phyloP scores from a whole-genome alignment of 139 green algal species.

The Spirogloea muscicola region DNA sequence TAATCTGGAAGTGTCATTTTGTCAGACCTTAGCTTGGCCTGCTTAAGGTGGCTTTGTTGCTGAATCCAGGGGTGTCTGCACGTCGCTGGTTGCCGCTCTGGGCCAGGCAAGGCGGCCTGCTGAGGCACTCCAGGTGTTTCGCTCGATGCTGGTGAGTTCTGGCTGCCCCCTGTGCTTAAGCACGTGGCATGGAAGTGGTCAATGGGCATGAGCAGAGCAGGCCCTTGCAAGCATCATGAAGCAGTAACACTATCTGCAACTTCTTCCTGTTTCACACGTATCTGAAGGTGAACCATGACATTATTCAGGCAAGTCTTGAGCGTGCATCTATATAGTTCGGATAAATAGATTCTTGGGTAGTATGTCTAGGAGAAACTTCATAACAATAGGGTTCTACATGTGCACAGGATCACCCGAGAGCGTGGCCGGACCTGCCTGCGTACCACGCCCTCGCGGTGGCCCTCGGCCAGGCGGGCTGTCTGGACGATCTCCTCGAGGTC shows the following conservation, averaged over 20 bases:
- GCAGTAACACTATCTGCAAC: too few relatives aligned
- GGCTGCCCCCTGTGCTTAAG: neutral
- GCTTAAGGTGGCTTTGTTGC: too few relatives aligned
- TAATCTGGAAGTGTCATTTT: too few relatives aligned
- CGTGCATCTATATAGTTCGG: too few relatives aligned
- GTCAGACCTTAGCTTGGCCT: too few relatives aligned
- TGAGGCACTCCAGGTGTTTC: neutral
- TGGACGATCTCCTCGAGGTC: conserved; percentile 24
- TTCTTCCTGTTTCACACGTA: neutral
- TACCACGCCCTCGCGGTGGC: conserved; percentile 9
- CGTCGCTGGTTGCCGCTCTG: neutral
- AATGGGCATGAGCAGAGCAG: too few relatives aligned
- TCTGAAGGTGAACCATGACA: neutral
- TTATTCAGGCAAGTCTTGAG: neutral
- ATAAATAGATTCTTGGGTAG: too few relatives aligned
- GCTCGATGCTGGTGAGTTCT: neutral
- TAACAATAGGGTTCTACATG: too few relatives aligned
- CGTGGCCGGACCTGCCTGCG: conserved; percentile 20
- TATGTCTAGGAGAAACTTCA: too few relatives aligned
- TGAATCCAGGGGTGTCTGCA: conserved; percentile 1
- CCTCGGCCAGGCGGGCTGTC: conserved; percentile 8
- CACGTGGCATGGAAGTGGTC: neutral
- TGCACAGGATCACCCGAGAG: neutral
- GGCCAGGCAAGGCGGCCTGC: neutral
- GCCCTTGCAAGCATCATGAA: too few relatives aligned